Evolutionary conservation across 352 stramenopile genomes (phyloP).

Genomic region (Pythium vanterpoolii): DNA sequence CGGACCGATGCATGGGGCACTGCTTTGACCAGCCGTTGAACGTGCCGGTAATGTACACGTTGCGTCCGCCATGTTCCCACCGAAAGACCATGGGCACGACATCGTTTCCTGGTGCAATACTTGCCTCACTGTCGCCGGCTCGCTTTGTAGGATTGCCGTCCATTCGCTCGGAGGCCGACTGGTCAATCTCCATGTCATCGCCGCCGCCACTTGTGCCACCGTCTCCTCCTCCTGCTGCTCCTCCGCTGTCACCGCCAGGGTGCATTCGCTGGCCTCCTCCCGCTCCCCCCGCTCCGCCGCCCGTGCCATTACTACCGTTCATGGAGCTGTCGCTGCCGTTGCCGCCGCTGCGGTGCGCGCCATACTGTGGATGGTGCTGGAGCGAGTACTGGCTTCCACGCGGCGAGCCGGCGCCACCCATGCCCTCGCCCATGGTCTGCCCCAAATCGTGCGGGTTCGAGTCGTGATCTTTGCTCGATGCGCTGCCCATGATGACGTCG

Average conservation of each 20-base stretch:
- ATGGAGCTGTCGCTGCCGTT: slow-evolving; percentile 25
- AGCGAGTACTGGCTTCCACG: slow-evolving; percentile 42
- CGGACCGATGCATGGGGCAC: slow-evolving; percentile 98
- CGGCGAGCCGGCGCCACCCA: slow-evolving; percentile 28
- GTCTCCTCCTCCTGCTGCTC: background rate
- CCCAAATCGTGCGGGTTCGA: slow-evolving; percentile 75
- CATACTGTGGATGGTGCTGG: slow-evolving; percentile 67
- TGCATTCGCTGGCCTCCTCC: slow-evolving; percentile 13
- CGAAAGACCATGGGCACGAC: slow-evolving; percentile 95
- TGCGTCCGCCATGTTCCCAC: slow-evolving; percentile 97
- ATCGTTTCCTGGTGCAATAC: slow-evolving; percentile 25
- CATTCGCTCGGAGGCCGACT: slow-evolving; percentile 33
- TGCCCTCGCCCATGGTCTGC: slow-evolving; percentile 31
- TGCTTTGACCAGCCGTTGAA: slow-evolving; percentile 99
- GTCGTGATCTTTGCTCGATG: slow-evolving; percentile 80
- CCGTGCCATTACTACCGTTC: slow-evolving; percentile 12
- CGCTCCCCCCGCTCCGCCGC: slow-evolving; percentile 9
- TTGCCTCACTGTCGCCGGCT: slow-evolving; percentile 22
- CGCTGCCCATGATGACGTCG: slow-evolving; percentile 62
- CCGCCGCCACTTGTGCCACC: slow-evolving; percentile 12
- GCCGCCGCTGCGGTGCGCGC: slow-evolving; percentile 48
- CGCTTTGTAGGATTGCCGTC: slow-evolving; percentile 18
- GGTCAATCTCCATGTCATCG: slow-evolving; percentile 73
- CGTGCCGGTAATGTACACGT: slow-evolving; percentile 98
- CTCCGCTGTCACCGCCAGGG: background rate